Base-by-base conservation (phyloP, 345 rosid genomes). In the Anacardium occidentale region DNA sequence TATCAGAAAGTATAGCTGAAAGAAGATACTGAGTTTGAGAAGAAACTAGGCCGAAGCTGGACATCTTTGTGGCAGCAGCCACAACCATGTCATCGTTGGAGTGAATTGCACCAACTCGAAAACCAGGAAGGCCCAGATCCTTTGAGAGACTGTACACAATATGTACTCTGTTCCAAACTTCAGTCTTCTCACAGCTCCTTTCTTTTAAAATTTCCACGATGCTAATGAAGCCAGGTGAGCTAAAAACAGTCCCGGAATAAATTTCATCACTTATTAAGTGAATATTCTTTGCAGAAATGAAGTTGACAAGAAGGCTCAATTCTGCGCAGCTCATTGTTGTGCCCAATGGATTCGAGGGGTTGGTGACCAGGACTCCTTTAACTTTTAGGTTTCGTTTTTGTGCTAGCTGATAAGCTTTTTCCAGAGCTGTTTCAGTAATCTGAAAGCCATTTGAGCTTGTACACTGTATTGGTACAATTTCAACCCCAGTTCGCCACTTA, bases 301-400 rank as follows among this genome's bases (percentile, higher is more conserved):
- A 91, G 83, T 68, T 82, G 37, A 91, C 60, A 51, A 91, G 91
- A 79, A 87, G 91, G 79, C 83, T 85, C 45, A 89, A 75, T 69
- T 91, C 97, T 21, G 68, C 69, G 70, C 87, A 82, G 52, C 73
- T 81, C 83, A 84, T 80, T 20, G 94, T 80, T 17, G 91, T 91
- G 73, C 97, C 97, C 74, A 91, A 76, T 37, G 97, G 97, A 59
- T 91, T 91, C 1, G 94, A 91, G 18, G 97, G 97, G 83, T 91
- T 91, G 10, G 97, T 91, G 40, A 89, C 89, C 56, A 91, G 78
- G 50, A 91, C 89, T 4, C 97, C 97, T 75, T 91, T 89, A 65
- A 91, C 94, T 62, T 76, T 87, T n/a, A 87, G 77, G 73, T 86
- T 85, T 44, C 80, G 87, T 62, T 78, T 79, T n/a, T 85, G 84